These are phyloP conservation scores for Ceratocystis variospora DNA, from an alignment of 2,329 filamentous ascomycete genomes.

Conservation along the genomic window DNA sequence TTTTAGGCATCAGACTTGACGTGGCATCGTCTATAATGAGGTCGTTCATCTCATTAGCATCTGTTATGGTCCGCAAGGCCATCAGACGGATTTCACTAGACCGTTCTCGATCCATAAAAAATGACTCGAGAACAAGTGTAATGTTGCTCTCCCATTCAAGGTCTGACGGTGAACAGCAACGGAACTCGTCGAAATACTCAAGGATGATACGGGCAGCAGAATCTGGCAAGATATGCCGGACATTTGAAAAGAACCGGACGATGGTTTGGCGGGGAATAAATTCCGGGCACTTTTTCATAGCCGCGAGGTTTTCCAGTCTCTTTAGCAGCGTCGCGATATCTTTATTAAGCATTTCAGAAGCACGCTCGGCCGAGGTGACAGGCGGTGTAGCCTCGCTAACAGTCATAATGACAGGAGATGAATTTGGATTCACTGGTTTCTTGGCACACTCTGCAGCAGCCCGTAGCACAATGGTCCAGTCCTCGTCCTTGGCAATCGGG, in stretches of 20 bases:
- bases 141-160: conserved; percentile 53
- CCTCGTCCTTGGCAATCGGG: conserved; percentile 46
- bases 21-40: conserved; percentile 46
- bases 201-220: conserved; percentile 50
- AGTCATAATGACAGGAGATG: background rate
- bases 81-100: conserved; percentile 48
- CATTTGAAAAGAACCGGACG: conserved; percentile 50
- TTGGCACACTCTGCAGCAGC: conserved; percentile 42
- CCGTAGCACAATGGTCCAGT: conserved; percentile 49
- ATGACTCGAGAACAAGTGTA: conserved; percentile 43
- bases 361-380: conserved; percentile 15
- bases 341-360: conserved; percentile 30
- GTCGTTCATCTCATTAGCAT: conserved; percentile 45
- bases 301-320: conserved; percentile 37
- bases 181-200: conserved; percentile 53
- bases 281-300: conserved; percentile 33
- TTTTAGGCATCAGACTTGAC: conserved; percentile 40
- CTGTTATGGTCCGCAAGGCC: conserved; percentile 46
- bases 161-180: conserved; percentile 59
- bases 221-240: conserved; percentile 50
- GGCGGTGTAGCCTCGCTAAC: conserved; percentile 1
- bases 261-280: conserved; percentile 53
- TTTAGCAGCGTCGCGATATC: conserved; percentile 35
- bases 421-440: conserved; percentile 14
- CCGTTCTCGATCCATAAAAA: conserved; percentile 48